phyloP scores from a whole-genome alignment of 208 protist genomes.

The Trypanosoma vivax region DNA sequence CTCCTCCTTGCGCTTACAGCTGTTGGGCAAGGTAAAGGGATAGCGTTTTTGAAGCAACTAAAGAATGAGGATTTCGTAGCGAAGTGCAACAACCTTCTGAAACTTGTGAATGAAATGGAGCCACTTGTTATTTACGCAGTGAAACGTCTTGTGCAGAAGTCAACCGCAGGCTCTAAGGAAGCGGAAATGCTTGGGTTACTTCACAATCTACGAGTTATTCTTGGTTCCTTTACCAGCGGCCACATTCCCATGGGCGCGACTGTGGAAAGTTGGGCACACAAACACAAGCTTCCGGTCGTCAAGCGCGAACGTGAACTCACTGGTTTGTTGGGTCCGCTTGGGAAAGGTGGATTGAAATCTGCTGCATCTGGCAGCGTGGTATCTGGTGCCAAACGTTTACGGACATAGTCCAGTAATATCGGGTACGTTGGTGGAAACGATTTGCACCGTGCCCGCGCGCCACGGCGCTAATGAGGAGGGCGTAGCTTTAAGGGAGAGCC shows the following conservation, averaged over 20 bases:
- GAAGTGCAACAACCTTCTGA: constrained; percentile 22
- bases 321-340: neutral
- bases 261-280: constrained; percentile 58
- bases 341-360: neutral
- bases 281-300: constrained; percentile 37
- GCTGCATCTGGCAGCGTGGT: too few relatives aligned
- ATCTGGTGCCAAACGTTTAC: too few relatives aligned
- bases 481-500: constrained; percentile 7
- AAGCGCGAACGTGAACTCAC: constrained; percentile 32
- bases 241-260: constrained; percentile 60
- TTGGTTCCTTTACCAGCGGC: constrained; percentile 43
- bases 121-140: constrained; percentile 33
- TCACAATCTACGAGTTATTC: constrained; percentile 56
- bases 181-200: constrained; percentile 47
- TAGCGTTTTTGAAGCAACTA: constrained; percentile 55
- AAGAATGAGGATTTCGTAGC: constrained; percentile 54
- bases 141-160: constrained; percentile 30
- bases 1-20: constrained; percentile 56
- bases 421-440: too few relatives aligned
- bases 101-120: constrained; percentile 21
- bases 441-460: too few relatives aligned
- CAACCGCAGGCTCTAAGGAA: constrained; percentile 26
- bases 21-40: constrained; percentile 43
- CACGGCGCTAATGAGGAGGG: constrained; percentile 13
- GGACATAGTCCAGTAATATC: too few relatives aligned